These are phyloP conservation scores for Leccinum rimulosum DNA, from an alignment of 768 basidiomycete species.

Conservation along the genomic window DNA sequence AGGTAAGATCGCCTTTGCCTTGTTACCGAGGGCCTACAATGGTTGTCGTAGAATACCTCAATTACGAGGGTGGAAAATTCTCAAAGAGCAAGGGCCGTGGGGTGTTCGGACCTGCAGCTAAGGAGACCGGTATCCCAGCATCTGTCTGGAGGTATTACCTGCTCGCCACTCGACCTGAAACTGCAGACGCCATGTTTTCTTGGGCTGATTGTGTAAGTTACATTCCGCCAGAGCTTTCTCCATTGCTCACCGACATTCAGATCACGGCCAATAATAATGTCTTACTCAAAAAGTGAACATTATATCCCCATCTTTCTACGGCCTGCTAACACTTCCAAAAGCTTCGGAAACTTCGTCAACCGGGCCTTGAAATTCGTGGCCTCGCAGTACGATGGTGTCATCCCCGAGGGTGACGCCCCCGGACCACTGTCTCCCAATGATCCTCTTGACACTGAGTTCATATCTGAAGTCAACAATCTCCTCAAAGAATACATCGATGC, in stretches of 20 bases:
- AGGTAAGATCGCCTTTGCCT: conserved; percentile 45
- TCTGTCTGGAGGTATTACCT: conserved; percentile 98
- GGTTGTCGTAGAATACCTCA: conserved; percentile 74
- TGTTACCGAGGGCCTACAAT: neutral
- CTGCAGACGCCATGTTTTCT: conserved; percentile 91
- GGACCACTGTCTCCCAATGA: conserved; percentile 72
- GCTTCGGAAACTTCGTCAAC: conserved; percentile 98
- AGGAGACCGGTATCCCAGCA: conserved; percentile 87
- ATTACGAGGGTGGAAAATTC: conserved; percentile 99
- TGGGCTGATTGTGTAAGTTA: conserved; percentile 86
- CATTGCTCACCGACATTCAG: conserved; percentile 35
- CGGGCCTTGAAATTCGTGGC: conserved; percentile 89
- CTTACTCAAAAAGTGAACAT: conserved; percentile 82
- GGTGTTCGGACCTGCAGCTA: conserved; percentile 93
- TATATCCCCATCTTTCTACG: neutral
- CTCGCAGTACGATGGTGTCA: conserved; percentile 73
- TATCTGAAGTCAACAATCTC: conserved; percentile 73
- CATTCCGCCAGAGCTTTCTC: neutral
- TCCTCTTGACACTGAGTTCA: conserved; percentile 67
- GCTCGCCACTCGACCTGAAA: conserved; percentile 89
- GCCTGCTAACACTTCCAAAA: conserved; percentile 25
- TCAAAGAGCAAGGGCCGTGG: conserved; percentile 96
- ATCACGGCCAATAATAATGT: conserved; percentile 92
- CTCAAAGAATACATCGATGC: conserved; percentile 77
- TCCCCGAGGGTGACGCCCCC: conserved; percentile 74